A percentile compares a stretch with the other conserved stretches of the same genome.
Evolutionary conservation across 140 eudicot species (phyloP).

Genomic region (Senecio squalidus): DNA sequence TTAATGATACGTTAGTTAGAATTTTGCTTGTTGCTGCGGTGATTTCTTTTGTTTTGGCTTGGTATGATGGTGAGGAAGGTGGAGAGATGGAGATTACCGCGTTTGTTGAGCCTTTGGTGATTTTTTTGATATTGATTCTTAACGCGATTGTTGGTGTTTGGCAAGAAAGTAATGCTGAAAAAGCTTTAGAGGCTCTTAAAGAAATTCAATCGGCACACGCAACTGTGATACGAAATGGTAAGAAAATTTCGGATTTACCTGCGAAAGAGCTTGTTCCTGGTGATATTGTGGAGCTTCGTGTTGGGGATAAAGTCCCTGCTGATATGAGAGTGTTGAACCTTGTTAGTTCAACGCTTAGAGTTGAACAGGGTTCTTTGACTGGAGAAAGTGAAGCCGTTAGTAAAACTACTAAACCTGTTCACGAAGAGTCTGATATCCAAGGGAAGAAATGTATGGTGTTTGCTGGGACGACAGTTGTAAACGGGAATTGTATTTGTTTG

Average conservation of each 20-base stretch:
- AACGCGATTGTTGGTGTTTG: slow-evolving; percentile 97
- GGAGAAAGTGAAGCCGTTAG: slow-evolving; percentile 96
- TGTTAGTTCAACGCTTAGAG: slow-evolving; percentile 80
- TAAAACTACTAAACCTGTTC: slow-evolving; percentile 60
- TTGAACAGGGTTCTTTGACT: slow-evolving; percentile 94
- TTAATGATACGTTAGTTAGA: slow-evolving; percentile 87
- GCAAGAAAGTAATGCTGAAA: slow-evolving; percentile 98
- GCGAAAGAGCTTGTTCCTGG: slow-evolving; percentile 98
- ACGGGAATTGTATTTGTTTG: slow-evolving; percentile 77
- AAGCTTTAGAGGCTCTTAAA: slow-evolving; percentile 92
- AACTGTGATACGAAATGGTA: slow-evolving; percentile 68
- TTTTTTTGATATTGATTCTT: slow-evolving; percentile 76
- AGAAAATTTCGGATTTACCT: slow-evolving; percentile 48
- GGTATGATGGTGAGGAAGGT: slow-evolving; percentile 78
- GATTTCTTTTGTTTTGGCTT: slow-evolving; percentile 82
- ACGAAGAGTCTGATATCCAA: slow-evolving; percentile 82
- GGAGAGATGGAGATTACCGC: slow-evolving; percentile 83
- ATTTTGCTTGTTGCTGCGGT: slow-evolving; percentile 86
- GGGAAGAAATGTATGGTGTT: slow-evolving; percentile 96
- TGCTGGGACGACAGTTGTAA: slow-evolving; percentile 97
- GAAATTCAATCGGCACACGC: slow-evolving; percentile 90
- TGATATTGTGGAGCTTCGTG: slow-evolving; percentile 87
- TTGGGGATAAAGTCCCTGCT: slow-evolving; percentile 95
- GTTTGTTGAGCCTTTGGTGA: slow-evolving; percentile 91
- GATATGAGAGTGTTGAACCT: slow-evolving; percentile 81